phyloP scores from a whole-genome alignment of 352 stramenopile genomes.

The Phytophthora capsici region DNA sequence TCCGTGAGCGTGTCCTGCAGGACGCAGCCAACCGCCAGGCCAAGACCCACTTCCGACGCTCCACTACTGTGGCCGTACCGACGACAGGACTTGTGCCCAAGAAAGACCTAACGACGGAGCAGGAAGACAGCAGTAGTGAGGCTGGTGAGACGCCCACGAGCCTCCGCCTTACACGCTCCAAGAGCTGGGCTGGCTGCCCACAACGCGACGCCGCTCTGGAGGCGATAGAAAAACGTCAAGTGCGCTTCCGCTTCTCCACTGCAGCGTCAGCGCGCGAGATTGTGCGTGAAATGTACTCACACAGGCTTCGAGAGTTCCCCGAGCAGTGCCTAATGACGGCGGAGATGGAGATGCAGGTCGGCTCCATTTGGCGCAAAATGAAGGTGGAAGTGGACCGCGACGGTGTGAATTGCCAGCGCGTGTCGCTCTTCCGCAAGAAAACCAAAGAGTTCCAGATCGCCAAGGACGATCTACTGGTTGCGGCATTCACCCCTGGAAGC shows the following conservation, averaged over 20 bases:
- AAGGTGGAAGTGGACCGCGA: conserved; percentile 56
- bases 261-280: conserved; percentile 62
- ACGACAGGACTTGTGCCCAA: conserved; percentile 15
- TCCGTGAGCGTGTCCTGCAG: no score
- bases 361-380: conserved; percentile 62
- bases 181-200: conserved; percentile 54
- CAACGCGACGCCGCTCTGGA: conserved; percentile 59
- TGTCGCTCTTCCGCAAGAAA: conserved; percentile 71
- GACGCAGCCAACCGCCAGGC: conserved; percentile 1
- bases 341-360: conserved; percentile 49
- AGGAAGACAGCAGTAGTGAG: conserved; percentile 31
- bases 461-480: conserved; percentile 65
- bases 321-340: conserved; percentile 41
- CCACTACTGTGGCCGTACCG: conserved; percentile 63
- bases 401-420: conserved; percentile 54
- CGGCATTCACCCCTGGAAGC: conserved; percentile 31
- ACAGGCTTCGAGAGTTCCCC: conserved; percentile 63
- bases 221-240: conserved; percentile 62
- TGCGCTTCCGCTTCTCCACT: conserved; percentile 69
- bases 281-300: conserved; percentile 77
- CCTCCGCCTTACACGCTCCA: conserved; percentile 44
- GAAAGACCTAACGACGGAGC: no score
- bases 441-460: conserved; percentile 53
- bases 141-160: conserved; percentile 14
- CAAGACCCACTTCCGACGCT: conserved; percentile 48